Percentiles rank a stretch among this genome's conserved stretches.
phyloP scores from a whole-genome alignment of 192 early-diverging fungal species.

The Mortierella antarctica region DNA sequence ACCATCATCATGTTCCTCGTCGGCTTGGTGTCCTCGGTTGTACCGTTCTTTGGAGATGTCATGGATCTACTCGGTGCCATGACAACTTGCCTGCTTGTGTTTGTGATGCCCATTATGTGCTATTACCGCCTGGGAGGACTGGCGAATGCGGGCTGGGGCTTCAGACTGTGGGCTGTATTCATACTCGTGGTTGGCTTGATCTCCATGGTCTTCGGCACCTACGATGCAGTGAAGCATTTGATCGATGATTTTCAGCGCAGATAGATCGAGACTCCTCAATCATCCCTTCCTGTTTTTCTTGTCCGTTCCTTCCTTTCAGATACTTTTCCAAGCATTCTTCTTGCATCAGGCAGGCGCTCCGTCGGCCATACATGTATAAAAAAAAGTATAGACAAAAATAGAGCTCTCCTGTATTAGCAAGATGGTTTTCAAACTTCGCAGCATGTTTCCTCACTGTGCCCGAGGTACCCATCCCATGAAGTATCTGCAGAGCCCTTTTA shows the following conservation, averaged over 20 bases:
- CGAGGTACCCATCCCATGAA: no score
- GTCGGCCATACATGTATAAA: no score
- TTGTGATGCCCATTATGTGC: constrained; percentile 79
- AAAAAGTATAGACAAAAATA: no score
- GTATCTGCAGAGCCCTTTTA: no score
- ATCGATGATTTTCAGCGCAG: constrained; percentile 50
- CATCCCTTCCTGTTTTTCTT: background rate
- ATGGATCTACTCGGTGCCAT: constrained; percentile 81
- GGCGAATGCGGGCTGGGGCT: constrained; percentile 47
- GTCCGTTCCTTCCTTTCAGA: no score
- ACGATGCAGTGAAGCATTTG: constrained; percentile 63
- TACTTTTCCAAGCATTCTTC: no score
- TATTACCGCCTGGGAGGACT: constrained; percentile 77
- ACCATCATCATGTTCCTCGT: constrained; percentile 62
- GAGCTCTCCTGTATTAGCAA: no score
- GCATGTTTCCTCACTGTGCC: no score
- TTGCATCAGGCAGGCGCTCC: no score
- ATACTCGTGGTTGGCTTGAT: constrained; percentile 66
- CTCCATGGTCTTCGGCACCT: constrained; percentile 61
- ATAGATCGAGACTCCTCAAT: background rate
- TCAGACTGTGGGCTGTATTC: constrained; percentile 59
- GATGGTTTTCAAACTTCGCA: no score
- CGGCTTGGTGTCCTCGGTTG: constrained; percentile 68
- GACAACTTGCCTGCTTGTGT: constrained; percentile 74
- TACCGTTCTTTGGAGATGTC: constrained; percentile 84